Percentiles rank a stretch among this genome's conserved stretches.
These are phyloP conservation scores for Fraxinus pennsylvanica DNA, from an alignment of 257 asterid species.

Conservation along the genomic window DNA sequence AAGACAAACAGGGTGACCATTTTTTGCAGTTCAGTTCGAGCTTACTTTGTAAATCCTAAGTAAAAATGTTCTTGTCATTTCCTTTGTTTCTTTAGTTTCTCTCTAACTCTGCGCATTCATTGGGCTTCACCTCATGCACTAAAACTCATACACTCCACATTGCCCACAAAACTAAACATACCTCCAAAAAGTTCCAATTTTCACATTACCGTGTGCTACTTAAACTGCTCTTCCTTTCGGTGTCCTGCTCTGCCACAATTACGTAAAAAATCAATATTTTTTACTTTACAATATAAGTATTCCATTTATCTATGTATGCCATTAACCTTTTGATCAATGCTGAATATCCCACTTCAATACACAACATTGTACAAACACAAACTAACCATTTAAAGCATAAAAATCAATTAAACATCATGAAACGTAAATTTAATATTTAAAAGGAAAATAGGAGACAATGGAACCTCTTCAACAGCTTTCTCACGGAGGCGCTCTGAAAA, in stretches of 20 bases:
- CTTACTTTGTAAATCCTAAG: not conserved
- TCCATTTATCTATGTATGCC: not conserved
- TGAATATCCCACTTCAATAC: not conserved
- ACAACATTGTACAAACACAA: not conserved
- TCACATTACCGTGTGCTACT: not conserved
- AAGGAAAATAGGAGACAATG: constrained; percentile 11
- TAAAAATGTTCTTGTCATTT: not conserved
- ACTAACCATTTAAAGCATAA: not conserved
- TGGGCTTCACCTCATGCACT: not conserved
- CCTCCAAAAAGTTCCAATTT: not conserved
- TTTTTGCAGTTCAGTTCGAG: not conserved
- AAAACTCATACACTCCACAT: not conserved
- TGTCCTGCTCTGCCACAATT: not conserved
- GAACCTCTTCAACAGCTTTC: constrained; percentile 96
- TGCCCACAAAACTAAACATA: not conserved
- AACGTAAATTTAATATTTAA: not conserved
- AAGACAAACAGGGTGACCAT: not conserved
- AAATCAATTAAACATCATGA: constrained; percentile 3
- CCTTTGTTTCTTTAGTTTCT: not conserved
- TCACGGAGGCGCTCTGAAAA: constrained; percentile 78
- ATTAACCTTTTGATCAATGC: not conserved
- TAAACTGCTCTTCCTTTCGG: not conserved
- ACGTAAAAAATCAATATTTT: not conserved
- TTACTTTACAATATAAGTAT: not conserved
- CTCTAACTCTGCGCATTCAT: not conserved